Conservation (phyloP, 2,329 filamentous ascomycete genomes). For the Hypoxylon sp. region DNA sequence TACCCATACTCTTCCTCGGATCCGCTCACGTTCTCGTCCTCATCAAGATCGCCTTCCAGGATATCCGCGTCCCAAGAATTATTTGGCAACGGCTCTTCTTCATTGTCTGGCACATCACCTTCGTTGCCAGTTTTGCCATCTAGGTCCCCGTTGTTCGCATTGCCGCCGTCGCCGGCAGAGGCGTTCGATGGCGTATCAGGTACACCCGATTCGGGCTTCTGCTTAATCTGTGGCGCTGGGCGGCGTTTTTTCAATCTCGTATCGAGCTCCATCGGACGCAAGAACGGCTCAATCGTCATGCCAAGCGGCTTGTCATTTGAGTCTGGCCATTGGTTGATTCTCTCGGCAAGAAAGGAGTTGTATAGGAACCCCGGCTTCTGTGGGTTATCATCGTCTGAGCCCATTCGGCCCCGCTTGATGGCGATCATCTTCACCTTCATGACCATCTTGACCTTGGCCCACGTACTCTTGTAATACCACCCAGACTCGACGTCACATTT, state of each 20-base stretch:
- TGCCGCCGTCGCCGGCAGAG: slow-evolving; percentile 37
- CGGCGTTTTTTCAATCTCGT: slow-evolving; percentile 39
- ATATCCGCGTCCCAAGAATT: slow-evolving; percentile 53
- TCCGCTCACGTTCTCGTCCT: slow-evolving; percentile 38
- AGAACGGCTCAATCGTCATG: slow-evolving; percentile 49
- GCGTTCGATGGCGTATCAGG: slow-evolving; percentile 8
- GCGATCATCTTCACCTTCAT: slow-evolving; percentile 89
- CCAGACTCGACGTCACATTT: slow-evolving; percentile 78
- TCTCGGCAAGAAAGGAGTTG: slow-evolving; percentile 58
- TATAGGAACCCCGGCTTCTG: slow-evolving; percentile 58
- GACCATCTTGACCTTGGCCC: slow-evolving; percentile 86
- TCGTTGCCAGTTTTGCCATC: slow-evolving; percentile 46
- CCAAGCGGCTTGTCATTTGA: slow-evolving; percentile 47
- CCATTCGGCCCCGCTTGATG: slow-evolving; percentile 70
- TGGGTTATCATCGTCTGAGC: slow-evolving; percentile 62
- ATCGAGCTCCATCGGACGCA: slow-evolving; percentile 52
- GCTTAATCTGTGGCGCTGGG: slow-evolving; percentile 5
- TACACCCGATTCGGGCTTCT: slow-evolving; percentile 7
- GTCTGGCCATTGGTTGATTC: slow-evolving; percentile 50
- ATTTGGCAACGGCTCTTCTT: slow-evolving; percentile 44
- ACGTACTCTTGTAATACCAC: slow-evolving; percentile 87
- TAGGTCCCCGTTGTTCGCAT: slow-evolving; percentile 46
- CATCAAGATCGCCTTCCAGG: slow-evolving; percentile 45
- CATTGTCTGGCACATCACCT: slow-evolving; percentile 44
- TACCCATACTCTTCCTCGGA: slow-evolving; percentile 52